Conservation (phyloP, 495 filamentous ascomycete genomes). For the Aspergillus campestris region DNA sequence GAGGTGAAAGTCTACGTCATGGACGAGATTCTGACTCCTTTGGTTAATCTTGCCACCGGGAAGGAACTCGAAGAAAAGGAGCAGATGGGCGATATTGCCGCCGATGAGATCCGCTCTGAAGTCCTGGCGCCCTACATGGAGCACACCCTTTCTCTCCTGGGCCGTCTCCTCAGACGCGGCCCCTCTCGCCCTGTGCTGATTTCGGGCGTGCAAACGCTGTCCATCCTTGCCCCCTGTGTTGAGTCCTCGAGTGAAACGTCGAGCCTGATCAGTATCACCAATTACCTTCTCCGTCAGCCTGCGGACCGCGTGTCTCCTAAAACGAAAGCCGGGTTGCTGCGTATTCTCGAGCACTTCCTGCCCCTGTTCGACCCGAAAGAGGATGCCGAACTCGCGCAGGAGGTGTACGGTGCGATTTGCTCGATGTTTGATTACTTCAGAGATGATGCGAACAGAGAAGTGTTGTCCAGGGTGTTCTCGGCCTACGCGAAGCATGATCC, state of each 20-base stretch:
- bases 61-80: constrained; percentile 35
- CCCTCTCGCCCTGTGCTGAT: constrained; percentile 63
- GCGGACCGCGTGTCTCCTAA: constrained; percentile 68
- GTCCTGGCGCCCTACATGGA: constrained; percentile 66
- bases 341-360: constrained; percentile 66
- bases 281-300: constrained; percentile 78
- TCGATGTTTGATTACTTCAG: constrained; percentile 82
- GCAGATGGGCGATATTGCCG: constrained; percentile 44
- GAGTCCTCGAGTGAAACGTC: constrained; percentile 58
- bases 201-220: constrained; percentile 67
- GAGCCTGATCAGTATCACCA: constrained; percentile 64
- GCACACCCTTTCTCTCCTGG: constrained; percentile 55
- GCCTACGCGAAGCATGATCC: constrained; percentile 57
- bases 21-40: constrained; percentile 53
- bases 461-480: constrained; percentile 60
- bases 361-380: constrained; percentile 50
- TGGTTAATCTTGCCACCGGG: constrained; percentile 48
- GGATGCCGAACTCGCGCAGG: constrained; percentile 33
- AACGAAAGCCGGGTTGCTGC: constrained; percentile 72
- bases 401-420: constrained; percentile 54
- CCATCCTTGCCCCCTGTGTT: constrained; percentile 65
- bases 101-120: constrained; percentile 44
- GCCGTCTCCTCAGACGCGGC: constrained; percentile 63
- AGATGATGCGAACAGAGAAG: constrained; percentile 62
- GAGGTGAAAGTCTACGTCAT: constrained; percentile 80